Conservation (phyloP, 345 rosid species). For the Stellera chamaejasme region DNA sequence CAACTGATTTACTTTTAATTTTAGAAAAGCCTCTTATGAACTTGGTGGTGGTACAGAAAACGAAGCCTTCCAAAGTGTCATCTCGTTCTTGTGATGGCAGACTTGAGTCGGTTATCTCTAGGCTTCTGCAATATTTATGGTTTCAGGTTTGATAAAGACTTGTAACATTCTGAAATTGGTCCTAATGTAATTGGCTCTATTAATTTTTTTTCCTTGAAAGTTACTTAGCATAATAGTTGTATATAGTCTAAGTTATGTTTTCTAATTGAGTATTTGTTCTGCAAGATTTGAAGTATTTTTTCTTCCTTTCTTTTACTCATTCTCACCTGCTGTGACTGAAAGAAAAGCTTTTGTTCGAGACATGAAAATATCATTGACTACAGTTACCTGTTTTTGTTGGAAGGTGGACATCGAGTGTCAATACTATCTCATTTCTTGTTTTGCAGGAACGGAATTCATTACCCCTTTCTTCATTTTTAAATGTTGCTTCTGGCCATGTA, state of each 20-base stretch:
- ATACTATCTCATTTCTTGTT: conserved; percentile 15
- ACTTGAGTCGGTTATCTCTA: conserved; percentile 50
- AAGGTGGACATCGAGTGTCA: conserved; percentile 8
- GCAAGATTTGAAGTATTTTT: conserved; percentile 9
- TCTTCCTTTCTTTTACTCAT: neutral
- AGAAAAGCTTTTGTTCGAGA: neutral
- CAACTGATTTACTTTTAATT: conserved; percentile 59
- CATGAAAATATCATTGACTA: neutral
- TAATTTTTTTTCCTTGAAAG: too few relatives aligned
- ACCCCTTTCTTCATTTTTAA: conserved; percentile 37
- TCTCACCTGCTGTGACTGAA: neutral
- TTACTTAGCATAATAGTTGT: neutral
- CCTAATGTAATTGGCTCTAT: too few relatives aligned
- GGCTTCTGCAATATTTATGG: conserved; percentile 70
- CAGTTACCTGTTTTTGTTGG: conserved; percentile 4
- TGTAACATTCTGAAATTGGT: neutral
- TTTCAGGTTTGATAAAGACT: conserved; percentile 51
- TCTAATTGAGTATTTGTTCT: neutral
- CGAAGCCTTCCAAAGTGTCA: conserved; percentile 27
- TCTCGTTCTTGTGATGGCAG: conserved; percentile 39
- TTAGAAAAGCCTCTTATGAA: conserved; percentile 51
- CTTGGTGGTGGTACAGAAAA: conserved; percentile 36
- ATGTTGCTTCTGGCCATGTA: conserved; percentile 36
- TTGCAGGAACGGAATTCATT: conserved; percentile 39
- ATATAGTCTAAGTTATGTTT: neutral